These are phyloP conservation scores for Cantharellus cinnabarinus DNA, from an alignment of 768 basidiomycete genomes.

Conservation along the genomic window DNA sequence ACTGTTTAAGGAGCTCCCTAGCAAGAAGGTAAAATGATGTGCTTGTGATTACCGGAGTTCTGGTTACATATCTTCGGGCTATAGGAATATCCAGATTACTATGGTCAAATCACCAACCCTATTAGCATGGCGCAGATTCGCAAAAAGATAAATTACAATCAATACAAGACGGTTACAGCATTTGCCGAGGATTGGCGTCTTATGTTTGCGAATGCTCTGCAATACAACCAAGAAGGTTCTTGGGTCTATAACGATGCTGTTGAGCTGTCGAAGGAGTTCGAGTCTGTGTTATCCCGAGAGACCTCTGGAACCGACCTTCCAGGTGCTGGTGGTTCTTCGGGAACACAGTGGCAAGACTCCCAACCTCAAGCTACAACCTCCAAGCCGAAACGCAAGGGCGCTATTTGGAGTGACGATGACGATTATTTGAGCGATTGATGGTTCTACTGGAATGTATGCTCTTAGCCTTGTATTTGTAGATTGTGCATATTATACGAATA, in stretches of 20 bases:
- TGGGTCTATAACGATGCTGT: slow-evolving; percentile 91
- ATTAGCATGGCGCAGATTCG: slow-evolving; percentile 77
- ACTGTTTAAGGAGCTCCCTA: slow-evolving; percentile 73
- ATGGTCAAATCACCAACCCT: slow-evolving; percentile 66
- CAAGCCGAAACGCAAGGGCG: too few species aligned
- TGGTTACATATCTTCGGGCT: slow-evolving; percentile 9
- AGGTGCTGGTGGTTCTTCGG: slow-evolving; percentile 17
- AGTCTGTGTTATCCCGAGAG: slow-evolving; percentile 41
- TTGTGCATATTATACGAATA: too few species aligned
- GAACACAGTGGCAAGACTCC: too few species aligned
- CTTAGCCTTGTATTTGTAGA: too few species aligned
- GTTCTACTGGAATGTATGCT: too few species aligned
- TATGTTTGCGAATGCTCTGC: slow-evolving; percentile 87
- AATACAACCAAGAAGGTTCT: slow-evolving; percentile 85
- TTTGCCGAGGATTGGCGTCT: slow-evolving; percentile 67
- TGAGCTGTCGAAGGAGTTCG: slow-evolving; percentile 81
- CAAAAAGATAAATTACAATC: slow-evolving; percentile 42
- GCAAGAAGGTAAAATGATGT: slow-evolving; percentile 30
- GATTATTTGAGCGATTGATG: too few species aligned
- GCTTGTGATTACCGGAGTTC: neutral
- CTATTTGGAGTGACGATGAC: too few species aligned
- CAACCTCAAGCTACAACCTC: too few species aligned
- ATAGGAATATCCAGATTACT: slow-evolving; percentile 84
- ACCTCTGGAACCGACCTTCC: slow-evolving; percentile 38
- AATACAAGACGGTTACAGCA: slow-evolving; percentile 53